A percentile compares a stretch with the other conserved stretches of the same genome.
Evolutionary conservation across 2,329 filamentous ascomycete species (phyloP).

Genomic region (Leptoxyphium fumago): DNA sequence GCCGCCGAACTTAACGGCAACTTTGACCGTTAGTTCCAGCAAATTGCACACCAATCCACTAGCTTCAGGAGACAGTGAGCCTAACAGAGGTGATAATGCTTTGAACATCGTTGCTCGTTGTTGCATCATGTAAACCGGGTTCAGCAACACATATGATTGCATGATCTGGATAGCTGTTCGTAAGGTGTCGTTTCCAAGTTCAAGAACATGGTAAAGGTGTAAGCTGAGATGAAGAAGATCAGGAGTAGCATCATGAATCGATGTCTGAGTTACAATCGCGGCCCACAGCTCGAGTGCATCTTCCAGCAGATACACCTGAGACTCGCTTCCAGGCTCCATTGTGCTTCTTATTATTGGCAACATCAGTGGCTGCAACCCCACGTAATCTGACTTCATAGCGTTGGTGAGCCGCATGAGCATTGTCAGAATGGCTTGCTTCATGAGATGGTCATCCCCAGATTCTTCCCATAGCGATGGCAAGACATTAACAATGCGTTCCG

Average conservation of each 20-base stretch:
- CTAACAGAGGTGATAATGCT: conserved; percentile 28
- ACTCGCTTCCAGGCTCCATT: conserved; percentile 56
- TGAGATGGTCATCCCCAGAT: conserved; percentile 73
- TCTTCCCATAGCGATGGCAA: conserved; percentile 74
- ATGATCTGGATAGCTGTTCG: conserved; percentile 35
- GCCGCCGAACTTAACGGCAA: conserved; percentile 36
- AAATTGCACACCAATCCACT: conserved; percentile 33
- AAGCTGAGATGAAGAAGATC: conserved; percentile 29
- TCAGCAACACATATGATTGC: conserved; percentile 33
- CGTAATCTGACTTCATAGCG: conserved; percentile 65
- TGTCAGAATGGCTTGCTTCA: conserved; percentile 85
- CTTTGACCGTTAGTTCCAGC: conserved; percentile 34
- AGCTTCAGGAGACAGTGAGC: conserved; percentile 26
- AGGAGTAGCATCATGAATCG: conserved; percentile 23
- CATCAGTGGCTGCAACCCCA: conserved; percentile 64
- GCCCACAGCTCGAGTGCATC: conserved; percentile 86
- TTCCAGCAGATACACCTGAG: conserved; percentile 72
- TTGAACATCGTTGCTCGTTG: conserved; percentile 26
- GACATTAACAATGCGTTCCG: conserved; percentile 67
- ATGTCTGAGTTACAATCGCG: conserved; percentile 52
- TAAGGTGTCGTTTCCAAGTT: conserved; percentile 33
- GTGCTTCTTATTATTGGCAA: conserved; percentile 71
- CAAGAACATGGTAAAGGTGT: conserved; percentile 32
- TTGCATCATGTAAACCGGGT: conserved; percentile 31
- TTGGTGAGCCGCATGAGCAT: conserved; percentile 75